These are phyloP conservation scores for Phytophthora uliginosa DNA, from an alignment of 352 stramenopile genomes.

Conservation along the genomic window DNA sequence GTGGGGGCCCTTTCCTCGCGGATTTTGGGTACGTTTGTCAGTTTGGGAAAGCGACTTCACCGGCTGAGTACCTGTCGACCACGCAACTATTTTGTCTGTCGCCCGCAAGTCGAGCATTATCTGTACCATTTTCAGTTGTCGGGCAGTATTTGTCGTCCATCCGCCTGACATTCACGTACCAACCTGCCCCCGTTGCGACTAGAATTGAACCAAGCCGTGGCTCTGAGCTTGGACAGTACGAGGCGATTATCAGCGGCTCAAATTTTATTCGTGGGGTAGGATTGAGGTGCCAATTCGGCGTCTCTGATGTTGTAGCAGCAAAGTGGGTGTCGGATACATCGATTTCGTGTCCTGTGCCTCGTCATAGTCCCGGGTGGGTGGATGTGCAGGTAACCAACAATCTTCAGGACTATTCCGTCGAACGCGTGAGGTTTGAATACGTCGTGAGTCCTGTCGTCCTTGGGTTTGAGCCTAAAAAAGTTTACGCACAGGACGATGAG, in stretches of 20 bases:
- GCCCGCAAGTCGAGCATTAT: constrained; percentile 25
- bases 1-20: constrained; percentile 35
- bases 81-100: constrained; percentile 48
- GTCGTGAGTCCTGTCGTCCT: constrained; percentile 44
- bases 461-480: constrained; percentile 34
- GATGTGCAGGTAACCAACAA: constrained; percentile 67
- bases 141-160: constrained; percentile 16
- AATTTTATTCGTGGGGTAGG: constrained; percentile 46
- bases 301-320: constrained; percentile 34
- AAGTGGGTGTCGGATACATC: constrained; percentile 45
- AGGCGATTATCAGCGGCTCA: constrained; percentile 38
- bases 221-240: constrained; percentile 42
- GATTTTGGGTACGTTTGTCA: constrained; percentile 32
- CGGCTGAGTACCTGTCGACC: constrained; percentile 34
- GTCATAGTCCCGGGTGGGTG: constrained; percentile 39
- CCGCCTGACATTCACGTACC: constrained; percentile 38
- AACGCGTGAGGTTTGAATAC: constrained; percentile 48
- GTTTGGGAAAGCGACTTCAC: constrained; percentile 33
- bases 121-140: constrained; percentile 38
- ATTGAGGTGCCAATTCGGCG: constrained; percentile 57
- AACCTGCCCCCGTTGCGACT: constrained; percentile 19
- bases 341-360: constrained; percentile 44
- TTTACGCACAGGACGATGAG: constrained; percentile 11
- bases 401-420: constrained; percentile 55
- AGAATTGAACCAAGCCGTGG: constrained; percentile 31